These are phyloP conservation scores for Geotrichum cucujoidarum DNA, from an alignment of 1,139 yeast species.

Conservation along the genomic window DNA sequence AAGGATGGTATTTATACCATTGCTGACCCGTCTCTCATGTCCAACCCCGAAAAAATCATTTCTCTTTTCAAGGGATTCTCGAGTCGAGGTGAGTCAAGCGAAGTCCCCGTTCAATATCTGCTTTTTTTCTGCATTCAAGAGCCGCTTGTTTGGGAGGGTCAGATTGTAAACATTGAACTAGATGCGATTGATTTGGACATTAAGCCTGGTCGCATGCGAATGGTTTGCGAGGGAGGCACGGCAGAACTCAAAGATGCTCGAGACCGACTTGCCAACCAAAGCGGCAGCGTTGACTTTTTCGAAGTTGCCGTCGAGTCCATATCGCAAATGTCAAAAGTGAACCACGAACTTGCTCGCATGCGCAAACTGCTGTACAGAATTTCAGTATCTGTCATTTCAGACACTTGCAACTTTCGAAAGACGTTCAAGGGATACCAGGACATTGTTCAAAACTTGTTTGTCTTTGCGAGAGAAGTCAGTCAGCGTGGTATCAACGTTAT, in stretches of 20 bases:
- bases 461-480: slow-evolving; percentile 81
- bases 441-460: slow-evolving; percentile 66
- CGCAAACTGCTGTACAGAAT: slow-evolving; percentile 66
- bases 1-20: slow-evolving; percentile 70
- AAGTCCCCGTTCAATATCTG: slow-evolving; percentile 54
- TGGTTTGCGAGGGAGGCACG: slow-evolving; percentile 63
- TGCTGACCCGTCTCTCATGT: slow-evolving; percentile 56
- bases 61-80: slow-evolving; percentile 37
- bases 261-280: slow-evolving; percentile 35
- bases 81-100: slow-evolving; percentile 30
- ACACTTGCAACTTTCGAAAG: slow-evolving; percentile 51
- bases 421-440: slow-evolving; percentile 52
- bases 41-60: slow-evolving; percentile 40
- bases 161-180: slow-evolving; percentile 56
- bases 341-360: slow-evolving; percentile 64
- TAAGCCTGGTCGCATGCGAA: slow-evolving; percentile 62
- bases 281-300: slow-evolving; percentile 41
- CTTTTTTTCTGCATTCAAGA: slow-evolving; percentile 73
- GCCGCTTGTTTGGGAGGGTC: slow-evolving; percentile 90
- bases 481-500: slow-evolving; percentile 62
- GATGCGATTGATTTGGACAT: slow-evolving; percentile 39
- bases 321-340: slow-evolving; percentile 70
- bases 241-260: slow-evolving; percentile 45
- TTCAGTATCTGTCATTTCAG: slow-evolving; percentile 61
- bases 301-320: slow-evolving; percentile 54